Evolutionary conservation across 768 basidiomycete species (phyloP), one percentile per base, ranked within the genome.

Genomic region (Terana coerulea): DNA sequence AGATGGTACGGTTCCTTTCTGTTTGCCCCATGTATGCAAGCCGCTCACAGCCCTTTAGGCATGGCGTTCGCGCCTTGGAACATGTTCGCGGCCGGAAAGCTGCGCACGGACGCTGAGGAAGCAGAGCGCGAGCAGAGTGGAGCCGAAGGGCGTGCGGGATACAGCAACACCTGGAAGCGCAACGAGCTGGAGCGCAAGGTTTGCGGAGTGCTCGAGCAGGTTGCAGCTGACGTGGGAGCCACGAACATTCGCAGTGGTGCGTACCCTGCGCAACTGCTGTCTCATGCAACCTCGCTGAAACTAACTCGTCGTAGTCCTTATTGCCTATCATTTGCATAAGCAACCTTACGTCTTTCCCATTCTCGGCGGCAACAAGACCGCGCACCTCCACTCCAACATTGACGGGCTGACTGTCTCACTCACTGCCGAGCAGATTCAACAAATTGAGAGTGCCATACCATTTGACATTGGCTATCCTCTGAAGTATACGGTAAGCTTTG

Each of bases 271-370:
- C 11, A n/a, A 5, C 5, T n/a, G n/a, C n/a, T 14, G 25, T n/a
- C n/a, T 12, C 21, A 3, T 30, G 12, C 15, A n/a, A n/a, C n/a
- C n/a, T n/a, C 31, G 19, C 14, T 6, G n/a, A 17, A 6, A 17
- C 8, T 48, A 17, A 24, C 33, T 5, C 5, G 29, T 50, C 21
- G 5, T 17, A 73, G 75, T 78, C 2, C 75, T 76, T 3, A 74
- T 80, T 50, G 75, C 76, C 10, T 79, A 78, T 50, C 63, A 79
- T 9, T 62, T 80, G 61, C 74, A 78, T 24, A 81, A 79, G 59
- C 66, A 72, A 3, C 71, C 73, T 0, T 75, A 67, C 43, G 74
- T 76, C 0, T 78, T 78, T 62, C 76, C 76, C 0, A 65, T 78
- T 52, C 60, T 78, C n/a, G 76, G 77, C 5, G 73, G 75, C 0